A percentile compares a stretch with the other conserved stretches of the same genome.
phyloP scores from a whole-genome alignment of 129 eudicot species.

The Helianthus tuberosus region DNA sequence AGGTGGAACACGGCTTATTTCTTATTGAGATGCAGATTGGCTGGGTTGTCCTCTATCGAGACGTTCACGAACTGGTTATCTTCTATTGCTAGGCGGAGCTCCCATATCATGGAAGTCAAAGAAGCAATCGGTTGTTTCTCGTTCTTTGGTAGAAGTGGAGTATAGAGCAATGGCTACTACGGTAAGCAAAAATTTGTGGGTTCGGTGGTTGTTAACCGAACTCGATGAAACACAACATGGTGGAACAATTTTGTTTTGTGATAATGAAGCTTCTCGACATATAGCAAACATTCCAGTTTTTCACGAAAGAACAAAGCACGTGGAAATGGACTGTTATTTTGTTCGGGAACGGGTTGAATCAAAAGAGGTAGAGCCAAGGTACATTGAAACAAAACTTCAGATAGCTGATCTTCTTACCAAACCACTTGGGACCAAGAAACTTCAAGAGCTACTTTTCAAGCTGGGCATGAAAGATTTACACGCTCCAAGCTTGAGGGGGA shows the following conservation, averaged over 20 bases:
- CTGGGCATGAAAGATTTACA: too few species aligned
- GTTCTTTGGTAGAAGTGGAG: too few species aligned
- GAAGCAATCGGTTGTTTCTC: too few species aligned
- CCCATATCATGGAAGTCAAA: neutral
- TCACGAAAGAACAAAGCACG: neutral
- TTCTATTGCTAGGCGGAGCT: neutral
- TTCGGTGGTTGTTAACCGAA: neutral
- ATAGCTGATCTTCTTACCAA: neutral
- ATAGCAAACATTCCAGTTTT: neutral
- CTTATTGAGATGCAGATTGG: neutral
- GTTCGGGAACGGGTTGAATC: neutral
- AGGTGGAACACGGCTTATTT: neutral
- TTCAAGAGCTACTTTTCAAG: neutral
- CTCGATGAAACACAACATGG: neutral
- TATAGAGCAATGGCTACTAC: neutral
- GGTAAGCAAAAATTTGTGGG: neutral
- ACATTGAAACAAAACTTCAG: neutral
- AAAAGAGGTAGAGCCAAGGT: neutral
- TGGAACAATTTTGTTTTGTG: neutral
- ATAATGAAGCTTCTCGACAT: neutral
- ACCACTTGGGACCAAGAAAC: neutral
- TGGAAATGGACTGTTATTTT: too few species aligned
- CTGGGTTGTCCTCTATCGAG: neutral
- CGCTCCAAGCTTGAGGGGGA: neutral
- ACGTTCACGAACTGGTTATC: neutral